Evolutionary conservation across 164 flowering plant genomes (phyloP), one percentile per base, ranked within the genome.

Genomic region (Sextonia rubra): DNA sequence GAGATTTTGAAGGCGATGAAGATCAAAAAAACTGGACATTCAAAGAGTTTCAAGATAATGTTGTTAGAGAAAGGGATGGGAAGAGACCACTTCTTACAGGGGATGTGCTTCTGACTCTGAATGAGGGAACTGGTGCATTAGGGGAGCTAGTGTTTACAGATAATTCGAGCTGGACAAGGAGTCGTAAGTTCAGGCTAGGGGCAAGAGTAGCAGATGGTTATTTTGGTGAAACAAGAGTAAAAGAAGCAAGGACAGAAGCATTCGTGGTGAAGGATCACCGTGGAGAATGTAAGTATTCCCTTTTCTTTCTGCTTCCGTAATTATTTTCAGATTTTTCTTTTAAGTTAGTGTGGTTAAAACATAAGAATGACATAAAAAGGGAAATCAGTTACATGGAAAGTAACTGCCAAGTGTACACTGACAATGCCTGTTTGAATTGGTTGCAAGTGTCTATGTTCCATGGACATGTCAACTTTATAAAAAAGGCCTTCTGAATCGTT

Each of bases 111-210:
- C 62, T 88, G 48, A 79, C 72, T 78, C 89, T 95, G 27, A 81
- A 77, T 56, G 87, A 86, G n/a, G 98, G 98, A 2, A 69, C 76
- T 72, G 90, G 93, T 68, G 30, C 68, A 12, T 82, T 90, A 60
- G 84, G 91, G 30, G 93, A 90, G 3, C 27, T 88, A 55, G 56
- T 69, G 27, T 86, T 88, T 71, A 86, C 90, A 2, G 91, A 88
- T 76, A 88, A 86, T 76, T 88, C 91, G 32, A 88, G 90, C 76
- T 85, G 90, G 89, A 88, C 84, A 29, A 80, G 88, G 73, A 78
- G 86, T 63, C 84, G 86, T 70, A 86, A 82, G 78, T 88, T 88
- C 78, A 80, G 84, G 73, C 78, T 88, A 32, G 90, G 90, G 27
- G 90, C 88, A 30, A 79, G 82, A 75, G 75, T 83, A 52, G 62